Evolutionary conservation across 2,329 filamentous ascomycete genomes (phyloP), one percentile per base, ranked within the genome.

Genomic region (Sarocladium oryzae): DNA sequence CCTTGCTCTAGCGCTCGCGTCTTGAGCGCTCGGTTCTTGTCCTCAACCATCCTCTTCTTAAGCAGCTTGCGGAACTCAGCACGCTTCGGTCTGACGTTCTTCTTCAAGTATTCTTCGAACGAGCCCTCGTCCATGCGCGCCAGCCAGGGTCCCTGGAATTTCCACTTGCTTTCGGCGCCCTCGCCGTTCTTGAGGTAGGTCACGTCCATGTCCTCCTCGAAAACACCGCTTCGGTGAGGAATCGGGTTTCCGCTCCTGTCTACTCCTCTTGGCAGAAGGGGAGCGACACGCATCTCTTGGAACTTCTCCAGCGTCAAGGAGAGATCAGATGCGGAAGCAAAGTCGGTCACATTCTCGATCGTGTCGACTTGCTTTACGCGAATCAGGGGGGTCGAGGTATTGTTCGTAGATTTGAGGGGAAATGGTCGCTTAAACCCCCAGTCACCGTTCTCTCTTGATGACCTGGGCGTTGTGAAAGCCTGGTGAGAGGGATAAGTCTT

Each of bases 381-480:
- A 51, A 96, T 79, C 48, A 88, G 75, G 9, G 90, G 88, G n/a
- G 83, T 84, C 6, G 84, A 82, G 6, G 82, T 83, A 51, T 81
- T 81, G 18, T 82, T 80, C 4, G 89, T 91, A 2, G 86, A 84
- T 65, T 85, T 85, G 8, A 85, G 70, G 1, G 92, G 92, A 5
- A 97, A 74, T 1, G 89, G 77, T 51, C 92, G 78, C 72, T 97
- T 97, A 60, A 96, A 73, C 13, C 92, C 92, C 91, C 92, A 97
- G 63, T 97, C 92, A 32, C 92, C 92, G 62, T 81, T 81, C 36
- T 76, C 73, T 21, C 89, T 78, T 7, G 90, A 91, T 16, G 82
- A 77, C 40, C 78, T 72, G 5, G 89, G 85, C 1, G 89, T 91
- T 13, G 85, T 84, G 63, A 97, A 86, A 55, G 90, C 81, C 64